These are phyloP conservation scores for Cardamine resedifolia DNA, from an alignment of 345 rosid genomes.

Conservation along the genomic window DNA sequence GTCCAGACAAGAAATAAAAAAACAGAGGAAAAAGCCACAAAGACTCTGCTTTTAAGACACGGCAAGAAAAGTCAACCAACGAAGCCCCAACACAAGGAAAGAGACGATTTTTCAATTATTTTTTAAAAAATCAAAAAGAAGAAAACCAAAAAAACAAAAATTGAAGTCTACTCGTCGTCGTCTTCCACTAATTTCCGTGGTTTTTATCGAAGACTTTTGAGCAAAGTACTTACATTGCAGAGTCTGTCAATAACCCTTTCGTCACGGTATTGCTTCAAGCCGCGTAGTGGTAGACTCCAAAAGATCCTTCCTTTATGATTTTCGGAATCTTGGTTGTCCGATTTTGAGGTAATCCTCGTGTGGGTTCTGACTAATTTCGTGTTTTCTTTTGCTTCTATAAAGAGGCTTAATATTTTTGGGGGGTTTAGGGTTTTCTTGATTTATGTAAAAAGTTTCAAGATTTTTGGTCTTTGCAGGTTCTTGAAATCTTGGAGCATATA, in stretches of 20 bases:
- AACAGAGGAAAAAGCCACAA: slow-evolving; percentile 23
- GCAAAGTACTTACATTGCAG: slow-evolving; percentile 18
- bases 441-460: neutral
- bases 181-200: slow-evolving; percentile 38
- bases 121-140: neutral
- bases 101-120: slow-evolving; percentile 3
- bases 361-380: slow-evolving; percentile 14
- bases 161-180: slow-evolving; percentile 41
- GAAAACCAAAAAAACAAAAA: neutral
- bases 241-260: slow-evolving; percentile 35
- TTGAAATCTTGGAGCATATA: neutral
- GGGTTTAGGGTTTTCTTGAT: slow-evolving; percentile 9
- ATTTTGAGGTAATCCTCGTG: slow-evolving; percentile 27
- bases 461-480: slow-evolving; percentile 7
- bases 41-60: slow-evolving; percentile 34
- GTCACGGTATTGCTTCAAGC: slow-evolving; percentile 34
- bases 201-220: slow-evolving; percentile 35
- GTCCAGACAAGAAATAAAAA: neutral
- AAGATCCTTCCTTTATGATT: slow-evolving; percentile 19
- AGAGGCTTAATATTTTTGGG: neutral
- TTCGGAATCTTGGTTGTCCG: slow-evolving; percentile 31
- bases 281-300: slow-evolving; percentile 27
- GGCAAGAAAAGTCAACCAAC: slow-evolving; percentile 38
- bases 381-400: neutral
- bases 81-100: slow-evolving; percentile 38